These are phyloP conservation scores for Candida koratica DNA, from an alignment of 805 yeast genomes.

Conservation along the genomic window DNA sequence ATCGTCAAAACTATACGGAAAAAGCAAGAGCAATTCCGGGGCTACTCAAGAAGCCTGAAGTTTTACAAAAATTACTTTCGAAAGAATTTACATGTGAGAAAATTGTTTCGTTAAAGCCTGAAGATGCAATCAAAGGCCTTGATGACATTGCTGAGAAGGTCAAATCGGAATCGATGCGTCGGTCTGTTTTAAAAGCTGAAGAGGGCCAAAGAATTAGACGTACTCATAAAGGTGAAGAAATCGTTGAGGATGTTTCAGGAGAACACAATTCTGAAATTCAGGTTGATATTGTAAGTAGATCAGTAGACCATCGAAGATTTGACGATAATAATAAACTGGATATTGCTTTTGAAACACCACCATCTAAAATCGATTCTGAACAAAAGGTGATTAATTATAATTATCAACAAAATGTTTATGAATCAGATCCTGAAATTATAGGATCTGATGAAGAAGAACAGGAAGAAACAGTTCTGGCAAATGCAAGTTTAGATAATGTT, in stretches of 20 bases:
- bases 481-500: slow-evolving; percentile 10
- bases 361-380: background rate
- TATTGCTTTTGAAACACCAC: background rate
- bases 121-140: slow-evolving; percentile 78
- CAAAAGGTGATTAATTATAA: slow-evolving; percentile 1
- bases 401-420: slow-evolving; percentile 1
- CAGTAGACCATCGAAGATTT: slow-evolving; percentile 37
- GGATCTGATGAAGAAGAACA: slow-evolving; percentile 22
- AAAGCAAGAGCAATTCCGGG: slow-evolving; percentile 55
- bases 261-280: slow-evolving; percentile 26
- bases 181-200: slow-evolving; percentile 60
- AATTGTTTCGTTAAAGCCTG: slow-evolving; percentile 62
- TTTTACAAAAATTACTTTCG: slow-evolving; percentile 55
- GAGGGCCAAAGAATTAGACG: slow-evolving; percentile 62
- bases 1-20: slow-evolving; percentile 51
- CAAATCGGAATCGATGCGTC: slow-evolving; percentile 61
- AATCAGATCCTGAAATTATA: slow-evolving; percentile 2
- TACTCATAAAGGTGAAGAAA: slow-evolving; percentile 86
- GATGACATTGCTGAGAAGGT: slow-evolving; percentile 68
- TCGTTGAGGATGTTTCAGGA: slow-evolving; percentile 47
- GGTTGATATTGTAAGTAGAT: slow-evolving; percentile 25
- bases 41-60: slow-evolving; percentile 49
- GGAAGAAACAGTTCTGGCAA: slow-evolving; percentile 25
- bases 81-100: slow-evolving; percentile 52
- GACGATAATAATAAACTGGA: slow-evolving; percentile 12